Evolutionary conservation across 768 basidiomycete genomes (phyloP).

Genomic region (Naematelia encephala): DNA sequence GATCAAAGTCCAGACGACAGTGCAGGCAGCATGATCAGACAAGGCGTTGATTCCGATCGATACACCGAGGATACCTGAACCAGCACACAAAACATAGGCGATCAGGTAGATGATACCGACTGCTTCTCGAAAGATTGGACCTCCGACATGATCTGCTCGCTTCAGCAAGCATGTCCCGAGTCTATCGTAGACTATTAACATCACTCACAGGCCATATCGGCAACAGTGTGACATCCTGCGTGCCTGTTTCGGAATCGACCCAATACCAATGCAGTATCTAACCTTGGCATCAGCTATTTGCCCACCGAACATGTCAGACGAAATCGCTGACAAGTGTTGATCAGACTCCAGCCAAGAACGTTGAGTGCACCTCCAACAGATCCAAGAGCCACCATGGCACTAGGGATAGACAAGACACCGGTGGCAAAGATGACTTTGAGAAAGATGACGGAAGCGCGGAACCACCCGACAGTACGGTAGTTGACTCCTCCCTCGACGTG

Average conservation of each 20-base stretch:
- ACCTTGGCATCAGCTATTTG: background rate
- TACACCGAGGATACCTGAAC: conserved; percentile 19
- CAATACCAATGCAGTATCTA: conserved; percentile 11
- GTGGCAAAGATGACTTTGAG: conserved; percentile 25
- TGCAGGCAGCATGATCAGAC: conserved; percentile 26
- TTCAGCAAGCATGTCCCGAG: background rate
- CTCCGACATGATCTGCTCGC: conserved; percentile 7
- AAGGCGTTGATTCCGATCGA: conserved; percentile 29
- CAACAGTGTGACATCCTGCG: conserved; percentile 18
- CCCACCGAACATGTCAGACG: background rate
- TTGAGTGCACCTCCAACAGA: conserved; percentile 17
- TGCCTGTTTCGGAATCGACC: conserved; percentile 18
- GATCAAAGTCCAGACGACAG: conserved; percentile 19
- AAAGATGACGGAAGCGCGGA: conserved; percentile 15
- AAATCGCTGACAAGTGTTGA: conserved; percentile 7
- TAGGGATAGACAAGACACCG: conserved; percentile 20
- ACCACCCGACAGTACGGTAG: conserved; percentile 18
- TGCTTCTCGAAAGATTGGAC: conserved; percentile 13
- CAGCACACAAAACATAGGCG: conserved; percentile 16
- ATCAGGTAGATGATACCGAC: conserved; percentile 16
- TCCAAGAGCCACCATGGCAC: conserved; percentile 14
- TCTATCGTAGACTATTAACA: background rate
- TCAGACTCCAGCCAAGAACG: conserved; percentile 13
- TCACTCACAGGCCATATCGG: conserved; percentile 17
- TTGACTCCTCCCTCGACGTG: conserved; percentile 15